Conservation (phyloP, 1,139 yeast genomes). For the Geotrichum australiense region DNA sequence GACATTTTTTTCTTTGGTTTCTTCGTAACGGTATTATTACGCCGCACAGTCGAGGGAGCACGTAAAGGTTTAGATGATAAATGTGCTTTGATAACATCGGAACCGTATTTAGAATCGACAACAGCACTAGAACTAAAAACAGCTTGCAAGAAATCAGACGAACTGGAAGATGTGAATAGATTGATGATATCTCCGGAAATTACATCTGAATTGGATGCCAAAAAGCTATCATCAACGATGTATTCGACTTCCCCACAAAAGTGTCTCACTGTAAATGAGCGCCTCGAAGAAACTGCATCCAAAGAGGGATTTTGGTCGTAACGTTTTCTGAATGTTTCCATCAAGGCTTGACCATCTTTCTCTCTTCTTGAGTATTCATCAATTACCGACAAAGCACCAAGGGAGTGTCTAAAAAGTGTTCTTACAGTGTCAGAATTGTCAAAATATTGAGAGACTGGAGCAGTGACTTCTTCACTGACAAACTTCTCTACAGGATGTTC, state of each 20-base stretch:
- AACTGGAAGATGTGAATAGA: conserved; percentile 36
- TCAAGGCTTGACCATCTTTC: conserved; percentile 31
- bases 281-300: conserved; percentile 27
- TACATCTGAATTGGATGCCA: conserved; percentile 34
- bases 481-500: conserved; percentile 35
- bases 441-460: conserved; percentile 35
- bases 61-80: conserved; percentile 37
- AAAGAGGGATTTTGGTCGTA: conserved; percentile 32
- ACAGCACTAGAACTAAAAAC: conserved; percentile 36
- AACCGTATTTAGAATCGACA: conserved; percentile 33
- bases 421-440: conserved; percentile 38
- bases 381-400: conserved; percentile 35
- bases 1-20: conserved; percentile 20
- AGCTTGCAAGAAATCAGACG: conserved; percentile 35
- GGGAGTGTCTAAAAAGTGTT: conserved; percentile 33
- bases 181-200: conserved; percentile 38
- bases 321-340: conserved; percentile 33
- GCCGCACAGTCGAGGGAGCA: conserved; percentile 33
- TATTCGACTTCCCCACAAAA: conserved; percentile 40
- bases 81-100: conserved; percentile 36
- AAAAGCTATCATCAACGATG: conserved; percentile 29
- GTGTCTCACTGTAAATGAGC: conserved; percentile 35
- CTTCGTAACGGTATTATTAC: conserved; percentile 16
- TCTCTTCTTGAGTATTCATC: conserved; percentile 37
- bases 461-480: conserved; percentile 36